Conservation (phyloP, 225 moss, liverwort and hornwort genomes). For the Sphagnum tenellum region DNA sequence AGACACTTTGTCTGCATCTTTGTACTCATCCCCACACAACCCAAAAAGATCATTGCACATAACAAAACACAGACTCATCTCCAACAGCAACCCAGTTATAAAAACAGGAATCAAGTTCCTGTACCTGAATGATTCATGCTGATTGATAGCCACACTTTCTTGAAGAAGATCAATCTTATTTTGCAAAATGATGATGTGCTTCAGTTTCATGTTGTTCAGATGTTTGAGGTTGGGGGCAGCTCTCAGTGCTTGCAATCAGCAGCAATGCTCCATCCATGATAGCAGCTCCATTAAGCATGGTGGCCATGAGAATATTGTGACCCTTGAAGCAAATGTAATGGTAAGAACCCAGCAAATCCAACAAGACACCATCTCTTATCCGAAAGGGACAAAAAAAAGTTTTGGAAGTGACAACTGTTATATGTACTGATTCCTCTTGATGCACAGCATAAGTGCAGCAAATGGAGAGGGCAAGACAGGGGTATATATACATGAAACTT, state of each 20-base stretch:
- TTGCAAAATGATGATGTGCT: slow-evolving; percentile 93
- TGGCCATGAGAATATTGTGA: slow-evolving; percentile 99
- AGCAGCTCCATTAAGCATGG: slow-evolving; percentile 98
- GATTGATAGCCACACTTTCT: slow-evolving; percentile 97
- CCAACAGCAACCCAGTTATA: too few relatives aligned
- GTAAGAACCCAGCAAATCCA: not conserved
- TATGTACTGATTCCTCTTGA: not conserved
- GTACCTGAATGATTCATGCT: slow-evolving; percentile 97
- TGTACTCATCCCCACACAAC: too few relatives aligned
- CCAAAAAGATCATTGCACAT: too few relatives aligned
- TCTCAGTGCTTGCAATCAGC: slow-evolving; percentile 96
- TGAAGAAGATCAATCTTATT: slow-evolving; percentile 99
- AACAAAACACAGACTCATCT: too few relatives aligned
- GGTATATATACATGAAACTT: not conserved
- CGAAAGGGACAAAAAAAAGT: not conserved
- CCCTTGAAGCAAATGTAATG: slow-evolving; percentile 38
- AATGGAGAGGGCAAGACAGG: not conserved
- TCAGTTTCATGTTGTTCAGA: slow-evolving; percentile 96
- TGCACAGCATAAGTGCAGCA: not conserved
- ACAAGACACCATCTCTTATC: not conserved
- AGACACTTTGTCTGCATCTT: too few relatives aligned
- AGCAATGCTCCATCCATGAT: slow-evolving; percentile 98
- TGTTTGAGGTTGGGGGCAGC: slow-evolving; percentile 97
- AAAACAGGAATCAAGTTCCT: too few relatives aligned
- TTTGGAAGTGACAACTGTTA: not conserved